Percentiles rank a stretch among this genome's conserved stretches.
These are phyloP conservation scores for Prunus mira DNA, from an alignment of 306 rosid species.

Conservation along the genomic window DNA sequence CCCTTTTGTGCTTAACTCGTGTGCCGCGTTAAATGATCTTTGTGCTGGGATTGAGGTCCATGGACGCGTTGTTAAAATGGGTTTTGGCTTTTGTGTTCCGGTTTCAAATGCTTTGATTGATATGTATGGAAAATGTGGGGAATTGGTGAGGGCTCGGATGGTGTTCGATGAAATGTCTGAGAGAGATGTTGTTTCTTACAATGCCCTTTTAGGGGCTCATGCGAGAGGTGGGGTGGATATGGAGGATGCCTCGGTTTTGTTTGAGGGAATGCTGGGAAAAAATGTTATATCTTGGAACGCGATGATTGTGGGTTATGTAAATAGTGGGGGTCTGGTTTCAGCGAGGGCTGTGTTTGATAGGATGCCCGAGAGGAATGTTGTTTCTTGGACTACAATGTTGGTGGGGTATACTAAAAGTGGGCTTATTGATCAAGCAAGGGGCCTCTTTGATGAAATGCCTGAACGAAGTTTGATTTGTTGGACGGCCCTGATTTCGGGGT, in stretches of 20 bases:
- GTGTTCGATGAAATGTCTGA: conserved; percentile 20
- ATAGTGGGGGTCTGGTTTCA: conserved; percentile 19
- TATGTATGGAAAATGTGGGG: conserved; percentile 26
- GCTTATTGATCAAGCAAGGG: conserved; percentile 8
- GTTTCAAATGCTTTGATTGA: conserved; percentile 25
- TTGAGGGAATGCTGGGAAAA: conserved; percentile 1
- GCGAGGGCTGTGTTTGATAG: conserved; percentile 19
- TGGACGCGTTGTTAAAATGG: conserved; percentile 16
- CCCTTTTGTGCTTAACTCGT: conserved; percentile 18
- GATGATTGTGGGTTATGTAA: conserved; percentile 23
- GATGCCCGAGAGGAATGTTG: conserved; percentile 16
- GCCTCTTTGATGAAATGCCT: conserved; percentile 20
- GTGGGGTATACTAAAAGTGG: conserved; percentile 18
- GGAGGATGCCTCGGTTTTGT: conserved; percentile 3
- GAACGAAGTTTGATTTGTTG: conserved; percentile 26
- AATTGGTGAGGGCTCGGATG: not conserved
- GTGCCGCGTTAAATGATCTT: conserved; percentile 9
- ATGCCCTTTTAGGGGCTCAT: conserved; percentile 25
- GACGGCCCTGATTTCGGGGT: conserved; percentile 28
- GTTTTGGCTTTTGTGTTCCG: conserved; percentile 19
- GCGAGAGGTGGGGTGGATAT: conserved; percentile 12
- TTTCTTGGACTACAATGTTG: conserved; percentile 23
- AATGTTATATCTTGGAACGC: conserved; percentile 28
- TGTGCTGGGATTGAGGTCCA: conserved; percentile 15
- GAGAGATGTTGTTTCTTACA: conserved; percentile 21